These are phyloP conservation scores for Amanita brunnescens DNA, from an alignment of 768 basidiomycete species.

Conservation along the genomic window DNA sequence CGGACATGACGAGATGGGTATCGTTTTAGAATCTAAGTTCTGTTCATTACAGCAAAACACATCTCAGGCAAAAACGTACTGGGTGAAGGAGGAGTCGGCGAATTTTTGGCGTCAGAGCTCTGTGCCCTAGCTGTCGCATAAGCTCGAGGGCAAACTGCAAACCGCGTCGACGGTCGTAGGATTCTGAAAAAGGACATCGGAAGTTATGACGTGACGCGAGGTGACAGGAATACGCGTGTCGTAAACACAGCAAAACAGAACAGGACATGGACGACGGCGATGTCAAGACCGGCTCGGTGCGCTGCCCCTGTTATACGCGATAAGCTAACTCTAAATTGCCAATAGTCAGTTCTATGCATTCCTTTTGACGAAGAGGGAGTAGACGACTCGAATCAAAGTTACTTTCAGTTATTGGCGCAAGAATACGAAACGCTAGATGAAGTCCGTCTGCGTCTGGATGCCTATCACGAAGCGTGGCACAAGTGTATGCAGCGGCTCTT, in stretches of 20 bases:
- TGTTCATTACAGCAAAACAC: not conserved
- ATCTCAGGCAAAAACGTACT: not conserved
- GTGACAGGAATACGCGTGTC: not conserved
- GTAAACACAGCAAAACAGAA: not conserved
- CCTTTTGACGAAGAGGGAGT: not conserved
- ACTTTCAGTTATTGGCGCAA: not conserved
- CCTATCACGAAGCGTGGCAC: conserved; percentile 50
- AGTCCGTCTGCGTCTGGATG: conserved; percentile 31
- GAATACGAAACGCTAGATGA: not conserved
- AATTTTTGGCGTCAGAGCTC: not conserved
- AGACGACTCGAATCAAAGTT: not conserved
- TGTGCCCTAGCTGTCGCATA: not conserved
- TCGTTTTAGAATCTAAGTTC: conserved; percentile 13
- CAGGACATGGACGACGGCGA: not conserved
- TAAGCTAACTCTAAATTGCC: not conserved
- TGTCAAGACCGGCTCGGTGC: not conserved
- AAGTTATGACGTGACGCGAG: not conserved
- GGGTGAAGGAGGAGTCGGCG: not conserved
- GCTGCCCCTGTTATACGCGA: not conserved
- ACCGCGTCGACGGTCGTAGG: not conserved
- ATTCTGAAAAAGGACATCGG: conserved; percentile 5
- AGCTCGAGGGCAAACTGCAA: not conserved
- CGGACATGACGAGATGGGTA: conserved; percentile 52
- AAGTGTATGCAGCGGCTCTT: conserved; percentile 49
- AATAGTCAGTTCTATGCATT: conserved; percentile 2